Evolutionary conservation across 331 rosid genomes (phyloP), one percentile per base, ranked within the genome.

Genomic region (Prunus yedoensis): DNA sequence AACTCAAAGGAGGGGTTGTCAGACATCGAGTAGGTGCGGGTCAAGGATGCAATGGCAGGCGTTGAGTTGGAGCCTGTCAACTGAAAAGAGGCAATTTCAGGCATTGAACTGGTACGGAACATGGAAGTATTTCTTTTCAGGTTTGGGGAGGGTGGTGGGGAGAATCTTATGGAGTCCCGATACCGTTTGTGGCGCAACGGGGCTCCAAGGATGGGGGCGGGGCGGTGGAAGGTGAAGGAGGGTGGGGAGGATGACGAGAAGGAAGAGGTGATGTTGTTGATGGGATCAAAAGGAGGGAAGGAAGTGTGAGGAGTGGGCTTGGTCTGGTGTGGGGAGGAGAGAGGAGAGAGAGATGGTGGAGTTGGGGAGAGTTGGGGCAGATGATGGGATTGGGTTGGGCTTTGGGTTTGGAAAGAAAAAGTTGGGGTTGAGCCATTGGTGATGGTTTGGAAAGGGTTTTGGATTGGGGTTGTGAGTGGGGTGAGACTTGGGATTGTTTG

Each of bases 141-240:
- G 32, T 38, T 50, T 0, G 88, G 63, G 6, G 81, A 59, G 30
- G 64, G 4, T 3, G 83, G 91, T 11, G 74, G 84, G 23, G 85
- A 74, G n/a, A 56, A 72, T 4, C 56, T 53, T 0, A 71, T 54
- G 61, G 73, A 47, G 28, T 83, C 11, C 2, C 84, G 88, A 21
- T 66, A 84, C 0, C 87, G 86, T 75, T 87, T 93, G 90, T 86
- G 79, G 51, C 87, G 70, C 41, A 87, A 58, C 0, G 96, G 92
- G 51, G 69, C 21, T 0, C 79, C 66, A 21, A 88, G 84, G 30
- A 89, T 30, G 3, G 97, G 96, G 7, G 88, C 74, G 0, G 90
- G 86, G 49, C 95, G 84, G 10, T 90, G 92, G 87, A 87, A 90
- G 7, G 97, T 78, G 85, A 87, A 90, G 68, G 89, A 65, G 59